Evolutionary conservation across 2,329 filamentous ascomycete genomes (phyloP), one percentile per base, ranked within the genome.

Genomic region (Pseudogymnoascus sp.): DNA sequence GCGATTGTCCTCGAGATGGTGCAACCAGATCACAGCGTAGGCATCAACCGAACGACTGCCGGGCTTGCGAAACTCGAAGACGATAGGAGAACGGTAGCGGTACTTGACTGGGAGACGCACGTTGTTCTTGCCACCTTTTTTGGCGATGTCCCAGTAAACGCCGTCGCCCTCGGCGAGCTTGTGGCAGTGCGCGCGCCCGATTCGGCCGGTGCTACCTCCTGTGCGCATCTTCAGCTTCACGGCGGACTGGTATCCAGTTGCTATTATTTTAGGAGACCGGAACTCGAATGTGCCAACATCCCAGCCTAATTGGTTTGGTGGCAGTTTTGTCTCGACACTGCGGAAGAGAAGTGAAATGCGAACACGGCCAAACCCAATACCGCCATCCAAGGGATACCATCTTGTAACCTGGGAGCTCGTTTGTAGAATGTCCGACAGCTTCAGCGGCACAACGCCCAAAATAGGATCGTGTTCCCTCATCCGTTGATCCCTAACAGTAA

Each of bases 371-470:
- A 94, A 97, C 0, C 94, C 89, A 63, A 97, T 86, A 9, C 94
- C 94, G 19, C 92, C 94, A 69, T 96, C 92, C 0, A 99, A 80
- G n/a, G 94, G 92, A 71, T 96, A 97, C 91, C 92, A 96, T 62
- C 91, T 95, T 59, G 86, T 81, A 12, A 66, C 64, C 71, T 97
- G 90, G 45, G 90, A 95, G 65, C 85, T 88, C 0, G 87, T 95
- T 67, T 92, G 85, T 19, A 99, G 77, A n/a, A 96, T 81, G 57
- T 96, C 90, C 0, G 89, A 89, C 0, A 97, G 73, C 71, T 91
- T 94, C 61, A 99, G 76, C 1, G 92, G 90, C 1, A 97, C 88
- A 3, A 97, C 88, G 38, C 94, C 94, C 30, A 97, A 83, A 62
- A 99, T 90, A 0, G 94, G 92, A 65, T 97, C 94, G 67, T 97